Base-by-base conservation (phyloP, 2,329 filamentous ascomycete species). In the Chalara sp. region DNA sequence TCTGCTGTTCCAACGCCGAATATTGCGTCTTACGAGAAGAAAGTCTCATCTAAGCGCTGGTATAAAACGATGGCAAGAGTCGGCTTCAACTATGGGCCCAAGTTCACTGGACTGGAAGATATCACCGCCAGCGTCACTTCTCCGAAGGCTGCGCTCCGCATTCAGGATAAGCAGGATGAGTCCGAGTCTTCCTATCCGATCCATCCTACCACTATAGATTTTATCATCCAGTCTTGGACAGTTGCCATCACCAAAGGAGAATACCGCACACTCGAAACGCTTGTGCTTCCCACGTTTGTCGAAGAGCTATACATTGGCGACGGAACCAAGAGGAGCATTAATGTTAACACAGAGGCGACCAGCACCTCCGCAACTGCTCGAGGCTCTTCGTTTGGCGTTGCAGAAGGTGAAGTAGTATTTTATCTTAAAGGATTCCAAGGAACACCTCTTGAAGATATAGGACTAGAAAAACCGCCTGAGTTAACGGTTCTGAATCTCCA, bases 51-150 rank as follows among this genome's bases (percentile, higher is more conserved):
- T 11, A 39, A 39, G 10, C 10, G 35, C 35, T 61, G 42, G 42
- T 44, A 44, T 44, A n/a, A 29, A 13, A 31, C 42, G 21, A 31
- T 11, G 13, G 30, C 11, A 31, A 29, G 13, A 31, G 29, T 31
- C 4, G 44, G 44, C 7, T 11, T 45, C 6, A 31, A 32, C 11
- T 45, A 61, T 32, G 58, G 63, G 6, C 49, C 58, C 6, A 10
- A 32, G 10, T 65, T 63, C 46, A 58, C 60, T 49, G 51, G 53
- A 2, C 51, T 63, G 21, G 44, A 52, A 13, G 32, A 51, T 28
- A 41, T 44, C 53, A 59, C 29, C 42, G 10, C 30, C 28, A 40
- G 39, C 48, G 29, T 32, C 44, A 30, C 6, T 13, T 31, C 31
- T 6, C 31, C 7, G 11, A 10, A 10, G 35, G 13, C 13, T 39